Evolutionary conservation across 192 early-diverging fungal genomes (phyloP), one percentile per base, ranked within the genome.

Genomic region (Backusella mclennaniae): DNA sequence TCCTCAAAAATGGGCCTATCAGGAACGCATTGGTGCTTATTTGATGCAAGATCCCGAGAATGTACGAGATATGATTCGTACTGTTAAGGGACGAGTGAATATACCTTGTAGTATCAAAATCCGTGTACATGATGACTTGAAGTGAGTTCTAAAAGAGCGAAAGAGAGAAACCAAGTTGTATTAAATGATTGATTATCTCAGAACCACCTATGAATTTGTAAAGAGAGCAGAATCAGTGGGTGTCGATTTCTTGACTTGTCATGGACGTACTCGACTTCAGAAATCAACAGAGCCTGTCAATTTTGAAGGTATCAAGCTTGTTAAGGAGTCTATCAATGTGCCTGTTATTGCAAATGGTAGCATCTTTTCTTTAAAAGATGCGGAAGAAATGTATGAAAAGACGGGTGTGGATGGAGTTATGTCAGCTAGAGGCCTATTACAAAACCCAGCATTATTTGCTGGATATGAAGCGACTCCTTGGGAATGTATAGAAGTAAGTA

Each of bases 1-100:
- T 76, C 97, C 97, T 19, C 97, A 99, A 83, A 91, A 90, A 82
- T 98, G 96, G 96, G 97, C 97, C 0, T 91, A 95, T 77, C 84
- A 93, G 33, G 97, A 98, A 82, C 82, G 88, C 11, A 95, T 98
- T 74, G 97, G 97, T 3, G 86, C 93, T 0, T 89, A 92, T 74
- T 81, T 99, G 71, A 95, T 97, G 88, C 90, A 93, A 38, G 80
- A 93, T 42, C 97, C 97, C 11, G 97, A 99, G 49, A 84, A 87
- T 19, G 94, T 99, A n/a, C 84, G 88, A 38, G 96, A 96, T 66
- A 99, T 99, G 96, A 92, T 98, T 41, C 84, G 89, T 2, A 86
- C 87, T 59, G 91, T 92, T 2, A 94, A 95, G 77, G 87, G 87
- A 2, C 79, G 88, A 23, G 83, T 89, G 26, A 77, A 85, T 77